A percentile compares a stretch with the other conserved stretches of the same genome.
These are phyloP conservation scores for Fusarium sambucinum DNA, from an alignment of 2,329 filamentous ascomycete genomes.

Conservation along the genomic window DNA sequence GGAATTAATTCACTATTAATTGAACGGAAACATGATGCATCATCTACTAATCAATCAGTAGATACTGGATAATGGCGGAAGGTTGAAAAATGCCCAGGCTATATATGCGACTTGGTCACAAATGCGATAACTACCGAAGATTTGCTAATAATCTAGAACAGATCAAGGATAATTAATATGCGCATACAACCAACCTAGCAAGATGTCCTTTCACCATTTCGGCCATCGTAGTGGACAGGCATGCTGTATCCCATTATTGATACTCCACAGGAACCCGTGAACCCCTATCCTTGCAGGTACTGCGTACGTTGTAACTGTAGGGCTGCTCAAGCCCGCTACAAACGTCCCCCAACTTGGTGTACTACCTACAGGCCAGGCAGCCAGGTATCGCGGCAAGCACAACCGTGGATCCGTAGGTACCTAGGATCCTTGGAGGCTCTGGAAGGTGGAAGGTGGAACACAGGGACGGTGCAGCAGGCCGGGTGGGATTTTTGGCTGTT, in stretches of 20 bases:
- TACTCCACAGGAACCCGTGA: constrained; percentile 16
- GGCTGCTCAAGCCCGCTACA: constrained; percentile 18
- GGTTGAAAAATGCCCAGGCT: not conserved
- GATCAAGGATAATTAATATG: not conserved
- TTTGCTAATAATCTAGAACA: not conserved
- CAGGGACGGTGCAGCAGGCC: constrained; percentile 1
- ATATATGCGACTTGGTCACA: not conserved
- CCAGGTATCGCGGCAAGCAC: constrained; percentile 44
- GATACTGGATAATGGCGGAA: not conserved
- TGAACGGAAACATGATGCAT: not conserved
- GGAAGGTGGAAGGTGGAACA: not conserved
- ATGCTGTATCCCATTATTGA: constrained; percentile 11
- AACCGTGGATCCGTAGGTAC: constrained; percentile 9
- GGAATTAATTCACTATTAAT: not conserved
- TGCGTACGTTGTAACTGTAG: constrained; percentile 17
- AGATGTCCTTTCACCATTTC: not conserved
- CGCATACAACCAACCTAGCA: not conserved
- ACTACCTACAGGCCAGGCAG: constrained; percentile 36
- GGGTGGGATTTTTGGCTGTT: constrained; percentile 12
- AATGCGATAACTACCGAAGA: constrained; percentile 3
- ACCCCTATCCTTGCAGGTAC: constrained; percentile 20
- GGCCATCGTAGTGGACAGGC: not conserved
- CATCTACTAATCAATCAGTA: too few relatives aligned
- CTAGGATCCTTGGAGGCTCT: constrained; percentile 7
- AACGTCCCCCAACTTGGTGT: not conserved